These are phyloP conservation scores for Hanseniaspora singularis DNA, from an alignment of 805 yeast species.

Conservation along the genomic window DNA sequence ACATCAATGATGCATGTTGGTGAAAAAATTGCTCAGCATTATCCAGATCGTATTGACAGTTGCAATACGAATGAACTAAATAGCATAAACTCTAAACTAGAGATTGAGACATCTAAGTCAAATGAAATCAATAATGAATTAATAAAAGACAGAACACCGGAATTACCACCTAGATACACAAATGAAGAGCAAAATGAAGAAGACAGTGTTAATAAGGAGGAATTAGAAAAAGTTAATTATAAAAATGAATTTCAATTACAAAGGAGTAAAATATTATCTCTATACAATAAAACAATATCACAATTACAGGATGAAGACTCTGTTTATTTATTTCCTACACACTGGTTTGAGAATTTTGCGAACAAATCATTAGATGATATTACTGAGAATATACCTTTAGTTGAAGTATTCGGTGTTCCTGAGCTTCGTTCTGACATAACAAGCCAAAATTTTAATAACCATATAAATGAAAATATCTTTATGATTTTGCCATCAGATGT, in stretches of 20 bases:
- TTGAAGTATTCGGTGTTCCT: not conserved
- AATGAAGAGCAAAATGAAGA: not conserved
- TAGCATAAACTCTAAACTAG: too few species aligned
- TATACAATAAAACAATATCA: not conserved
- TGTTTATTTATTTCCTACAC: constrained; percentile 10
- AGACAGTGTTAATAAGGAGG: not conserved
- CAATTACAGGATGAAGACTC: constrained; percentile 2
- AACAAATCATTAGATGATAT: not conserved
- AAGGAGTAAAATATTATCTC: not conserved
- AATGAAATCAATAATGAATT: too few species aligned
- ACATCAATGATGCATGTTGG: constrained; percentile 11
- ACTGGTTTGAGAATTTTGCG: constrained; percentile 3
- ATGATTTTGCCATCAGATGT: constrained; percentile 5
- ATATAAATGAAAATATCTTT: not conserved
- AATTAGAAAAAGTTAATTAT: not conserved
- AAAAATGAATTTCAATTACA: not conserved
- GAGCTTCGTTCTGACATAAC: not conserved
- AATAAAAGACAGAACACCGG: not conserved
- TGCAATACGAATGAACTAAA: constrained; percentile 1
- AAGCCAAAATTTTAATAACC: not conserved
- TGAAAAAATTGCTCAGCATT: constrained; percentile 10
- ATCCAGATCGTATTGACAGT: not conserved
- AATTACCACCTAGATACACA: constrained; percentile 4
- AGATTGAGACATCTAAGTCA: too few species aligned
- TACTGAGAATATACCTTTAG: not conserved